phyloP scores from a whole-genome alignment of 805 yeast species.

The Wickerhamiella spandovensis region DNA sequence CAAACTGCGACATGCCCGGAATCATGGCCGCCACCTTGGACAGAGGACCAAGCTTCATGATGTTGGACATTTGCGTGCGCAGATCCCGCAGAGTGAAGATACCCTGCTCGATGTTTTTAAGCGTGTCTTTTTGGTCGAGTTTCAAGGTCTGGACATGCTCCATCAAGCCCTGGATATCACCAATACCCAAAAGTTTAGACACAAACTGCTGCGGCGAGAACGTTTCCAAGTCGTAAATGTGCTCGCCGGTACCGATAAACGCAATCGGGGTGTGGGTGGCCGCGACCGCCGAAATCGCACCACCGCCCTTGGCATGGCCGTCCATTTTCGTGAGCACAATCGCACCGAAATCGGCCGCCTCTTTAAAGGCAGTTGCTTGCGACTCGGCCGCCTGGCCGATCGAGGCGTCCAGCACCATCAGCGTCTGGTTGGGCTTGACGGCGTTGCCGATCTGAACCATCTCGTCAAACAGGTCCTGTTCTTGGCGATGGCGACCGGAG shows the following conservation, averaged over 20 bases:
- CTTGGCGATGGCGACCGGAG: constrained; percentile 96
- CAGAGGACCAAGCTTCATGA: constrained; percentile 93
- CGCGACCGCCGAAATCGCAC: constrained; percentile 97
- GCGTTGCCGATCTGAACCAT: constrained; percentile 87
- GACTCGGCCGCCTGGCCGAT: constrained; percentile 98
- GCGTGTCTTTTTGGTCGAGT: constrained; percentile 70
- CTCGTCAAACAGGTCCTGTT: constrained; percentile 77
- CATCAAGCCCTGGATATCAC: constrained; percentile 85
- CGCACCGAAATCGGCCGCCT: constrained; percentile 85
- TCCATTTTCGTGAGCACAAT: constrained; percentile 93
- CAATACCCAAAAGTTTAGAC: constrained; percentile 87
- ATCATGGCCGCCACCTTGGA: constrained; percentile 91
- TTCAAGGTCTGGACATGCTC: constrained; percentile 86
- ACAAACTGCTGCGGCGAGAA: constrained; percentile 83
- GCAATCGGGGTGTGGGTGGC: constrained; percentile 91
- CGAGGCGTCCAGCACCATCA: constrained; percentile 94
- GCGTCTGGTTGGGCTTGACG: constrained; percentile 87
- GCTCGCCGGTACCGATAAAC: constrained; percentile 98
- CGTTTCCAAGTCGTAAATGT: constrained; percentile 80
- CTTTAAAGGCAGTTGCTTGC: constrained; percentile 89
- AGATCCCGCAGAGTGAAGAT: constrained; percentile 83
- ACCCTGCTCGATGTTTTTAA: constrained; percentile 89
- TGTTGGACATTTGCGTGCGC: constrained; percentile 88
- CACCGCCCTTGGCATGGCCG: constrained; percentile 99
- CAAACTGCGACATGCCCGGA: constrained; percentile 77